Evolutionary conservation across 805 yeast species (phyloP), one percentile per base, ranked within the genome.

Genomic region (Kazachstania kunashirensis): DNA sequence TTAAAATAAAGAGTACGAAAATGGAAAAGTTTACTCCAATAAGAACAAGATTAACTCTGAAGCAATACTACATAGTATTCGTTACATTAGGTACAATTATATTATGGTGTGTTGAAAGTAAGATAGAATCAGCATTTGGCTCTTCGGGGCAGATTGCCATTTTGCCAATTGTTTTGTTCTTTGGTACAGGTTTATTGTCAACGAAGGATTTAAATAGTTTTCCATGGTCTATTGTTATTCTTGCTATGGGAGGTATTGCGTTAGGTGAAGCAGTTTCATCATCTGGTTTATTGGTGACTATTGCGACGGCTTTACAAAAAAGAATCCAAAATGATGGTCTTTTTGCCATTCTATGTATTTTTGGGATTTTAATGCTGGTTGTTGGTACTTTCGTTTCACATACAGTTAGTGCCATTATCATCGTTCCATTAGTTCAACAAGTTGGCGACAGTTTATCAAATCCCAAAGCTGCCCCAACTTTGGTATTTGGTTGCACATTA

Each of bases 241-340:
- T 89, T 43, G 96, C 97, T 9, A 89, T 92, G 97, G 98, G 98
- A 26, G 97, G 97, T 47, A 71, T 89, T 38, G 92, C 95, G 1
- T 67, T 89, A 33, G 98, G 98, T 47, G 84, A 83, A 51, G 95
- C 94, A 0, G 96, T 89, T 4, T 76, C 94, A 1, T 80, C 94
- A 3, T 85, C 96, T 0, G 97, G 96, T 0, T 66, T 89, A 44
- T 68, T 89, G 41, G 68, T 76, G 4, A 79, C 92, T 0, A 79
- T 88, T 40, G 97, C 97, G 0, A 52, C 61, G 5, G 63, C 73
- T 0, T 74, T 92, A 42, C 85, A 84, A 53, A 58, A 60, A 15
- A 66, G 70, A 44, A 81, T 89, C 16, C 75, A 70, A 39, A 70
- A 84, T 48, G 77, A 77, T 34, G 49, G 59, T 21, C 58, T 83